Conservation (phyloP, 2,329 filamentous ascomycete species). For the Chaetomiaceae sp. region DNA sequence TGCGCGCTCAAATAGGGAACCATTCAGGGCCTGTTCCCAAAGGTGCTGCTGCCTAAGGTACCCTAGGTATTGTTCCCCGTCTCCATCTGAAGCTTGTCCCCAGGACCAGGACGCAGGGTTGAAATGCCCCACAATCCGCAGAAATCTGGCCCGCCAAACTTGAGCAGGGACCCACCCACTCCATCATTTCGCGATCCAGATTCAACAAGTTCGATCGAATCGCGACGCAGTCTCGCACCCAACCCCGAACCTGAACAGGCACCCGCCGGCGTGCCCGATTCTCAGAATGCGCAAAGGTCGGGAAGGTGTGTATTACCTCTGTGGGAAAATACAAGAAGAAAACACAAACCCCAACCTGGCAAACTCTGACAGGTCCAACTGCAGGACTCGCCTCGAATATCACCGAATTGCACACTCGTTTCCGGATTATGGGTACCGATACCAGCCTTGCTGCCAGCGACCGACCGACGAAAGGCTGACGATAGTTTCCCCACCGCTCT, state of each 20-base stretch:
- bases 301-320: constrained; percentile 12
- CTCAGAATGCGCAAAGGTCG: constrained; percentile 21
- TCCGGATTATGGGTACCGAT: constrained; percentile 25
- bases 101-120: background rate
- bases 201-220: constrained; percentile 8
- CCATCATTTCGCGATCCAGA: constrained; percentile 1
- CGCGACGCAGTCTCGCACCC: background rate
- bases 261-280: background rate
- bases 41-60: too few species aligned
- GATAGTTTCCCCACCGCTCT: background rate
- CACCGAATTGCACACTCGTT: constrained; percentile 22
- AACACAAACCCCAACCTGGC: background rate
- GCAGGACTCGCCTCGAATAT: constrained; percentile 13
- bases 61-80: too few species aligned
- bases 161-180: constrained; percentile 12
- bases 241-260: background rate
- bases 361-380: constrained; percentile 6
- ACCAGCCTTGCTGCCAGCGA: background rate
- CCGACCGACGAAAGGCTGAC: constrained; percentile 9
- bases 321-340: background rate
- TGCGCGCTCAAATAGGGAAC: constrained; percentile 4
- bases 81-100: too few species aligned
- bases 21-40: constrained; percentile 8
- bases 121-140: constrained; percentile 7
- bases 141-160: too few species aligned